phyloP scores from a whole-genome alignment of 1,139 yeast genomes.

The Taphrina pruni region DNA sequence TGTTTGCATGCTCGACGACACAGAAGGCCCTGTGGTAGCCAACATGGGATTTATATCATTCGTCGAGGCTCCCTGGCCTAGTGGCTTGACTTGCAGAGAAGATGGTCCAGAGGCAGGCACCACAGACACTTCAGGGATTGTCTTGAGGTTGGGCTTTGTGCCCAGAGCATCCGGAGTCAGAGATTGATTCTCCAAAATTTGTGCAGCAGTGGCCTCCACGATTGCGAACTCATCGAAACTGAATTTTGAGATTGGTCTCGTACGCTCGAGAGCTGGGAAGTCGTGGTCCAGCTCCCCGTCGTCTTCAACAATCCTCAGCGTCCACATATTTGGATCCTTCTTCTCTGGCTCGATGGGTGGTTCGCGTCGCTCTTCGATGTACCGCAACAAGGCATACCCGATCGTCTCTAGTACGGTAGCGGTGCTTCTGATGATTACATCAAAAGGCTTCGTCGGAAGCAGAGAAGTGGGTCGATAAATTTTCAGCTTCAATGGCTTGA shows the following conservation, averaged over 20 bases:
- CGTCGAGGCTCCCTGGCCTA: background rate
- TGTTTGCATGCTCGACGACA: slow-evolving; percentile 8
- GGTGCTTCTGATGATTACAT: slow-evolving; percentile 53
- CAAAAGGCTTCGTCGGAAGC: slow-evolving; percentile 51
- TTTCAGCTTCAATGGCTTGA: slow-evolving; percentile 51
- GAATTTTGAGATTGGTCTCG: slow-evolving; percentile 54
- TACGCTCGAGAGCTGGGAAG: slow-evolving; percentile 57
- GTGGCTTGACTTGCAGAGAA: slow-evolving; percentile 17
- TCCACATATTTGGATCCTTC: slow-evolving; percentile 55
- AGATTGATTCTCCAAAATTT: slow-evolving; percentile 9
- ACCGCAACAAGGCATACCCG: slow-evolving; percentile 55
- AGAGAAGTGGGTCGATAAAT: slow-evolving; percentile 54
- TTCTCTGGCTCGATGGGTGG: slow-evolving; percentile 50
- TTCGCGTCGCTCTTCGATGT: slow-evolving; percentile 48
- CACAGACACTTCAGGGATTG: slow-evolving; percentile 10
- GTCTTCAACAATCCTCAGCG: slow-evolving; percentile 56
- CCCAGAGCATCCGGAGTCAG: slow-evolving; percentile 15
- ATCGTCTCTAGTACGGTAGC: slow-evolving; percentile 55
- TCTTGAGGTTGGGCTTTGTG: slow-evolving; percentile 4
- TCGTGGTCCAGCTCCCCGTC: slow-evolving; percentile 59
- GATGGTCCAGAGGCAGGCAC: slow-evolving; percentile 16
- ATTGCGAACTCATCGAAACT: slow-evolving; percentile 58
- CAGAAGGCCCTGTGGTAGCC: background rate
- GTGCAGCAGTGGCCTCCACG: slow-evolving; percentile 51
- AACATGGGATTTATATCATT: background rate